Percentiles rank a stretch among this genome's conserved stretches.
These are phyloP conservation scores for Plasmodium blacklocki DNA, from an alignment of 169 alveolate genomes.

Conservation along the genomic window DNA sequence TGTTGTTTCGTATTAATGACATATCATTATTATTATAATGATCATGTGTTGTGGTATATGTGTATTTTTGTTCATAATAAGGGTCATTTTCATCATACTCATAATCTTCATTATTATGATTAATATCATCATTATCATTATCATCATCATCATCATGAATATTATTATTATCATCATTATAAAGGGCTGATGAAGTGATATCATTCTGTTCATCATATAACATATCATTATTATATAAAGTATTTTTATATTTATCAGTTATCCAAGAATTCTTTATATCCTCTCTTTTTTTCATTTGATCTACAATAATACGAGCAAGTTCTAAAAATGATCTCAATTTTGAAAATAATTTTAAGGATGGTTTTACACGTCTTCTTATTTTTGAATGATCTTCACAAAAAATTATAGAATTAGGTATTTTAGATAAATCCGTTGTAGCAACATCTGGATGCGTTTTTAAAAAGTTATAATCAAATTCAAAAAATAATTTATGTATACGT, in stretches of 20 bases:
- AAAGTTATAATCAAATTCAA: conserved; percentile 68
- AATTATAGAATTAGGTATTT: conserved; percentile 22
- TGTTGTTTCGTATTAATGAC: too few species aligned
- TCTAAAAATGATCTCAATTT: conserved; percentile 60
- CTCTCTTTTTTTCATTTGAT: conserved; percentile 69
- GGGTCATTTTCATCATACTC: neutral
- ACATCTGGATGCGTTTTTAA: conserved; percentile 50
- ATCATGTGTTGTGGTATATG: too few species aligned
- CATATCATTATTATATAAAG: neutral
- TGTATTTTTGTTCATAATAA: neutral
- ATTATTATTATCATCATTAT: neutral
- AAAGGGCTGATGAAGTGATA: neutral
- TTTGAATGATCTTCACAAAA: conserved; percentile 66
- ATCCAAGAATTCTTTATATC: conserved; percentile 66
- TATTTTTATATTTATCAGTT: neutral
- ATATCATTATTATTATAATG: too few species aligned
- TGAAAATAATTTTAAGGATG: conserved; percentile 57
- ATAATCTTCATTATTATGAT: neutral
- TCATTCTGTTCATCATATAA: neutral
- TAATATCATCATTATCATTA: neutral
- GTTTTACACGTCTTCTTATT: conserved; percentile 42
- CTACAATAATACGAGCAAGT: conserved; percentile 55
- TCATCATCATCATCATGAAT: neutral
- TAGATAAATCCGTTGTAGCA: conserved; percentile 9
- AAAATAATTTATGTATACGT: conserved; percentile 35